A percentile compares a stretch with the other conserved stretches of the same genome.
Evolutionary conservation across 2,329 filamentous ascomycete species (phyloP).

Genomic region (Cladosporium halotolerans): DNA sequence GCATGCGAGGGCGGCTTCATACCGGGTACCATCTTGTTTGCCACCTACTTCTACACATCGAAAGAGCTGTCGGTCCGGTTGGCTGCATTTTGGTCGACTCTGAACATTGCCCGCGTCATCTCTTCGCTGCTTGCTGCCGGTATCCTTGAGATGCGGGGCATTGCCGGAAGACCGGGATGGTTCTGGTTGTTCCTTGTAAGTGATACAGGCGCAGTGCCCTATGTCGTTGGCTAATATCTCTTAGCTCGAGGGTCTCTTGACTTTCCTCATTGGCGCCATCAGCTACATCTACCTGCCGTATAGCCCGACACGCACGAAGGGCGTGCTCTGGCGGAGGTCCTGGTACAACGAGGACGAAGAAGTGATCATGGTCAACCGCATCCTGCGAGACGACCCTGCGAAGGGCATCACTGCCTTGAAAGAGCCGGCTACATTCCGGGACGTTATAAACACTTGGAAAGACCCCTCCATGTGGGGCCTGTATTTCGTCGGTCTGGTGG

Average conservation of each 20-base stretch:
- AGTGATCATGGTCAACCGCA: constrained; percentile 62
- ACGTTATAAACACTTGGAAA: constrained; percentile 1
- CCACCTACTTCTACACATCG: constrained; percentile 71
- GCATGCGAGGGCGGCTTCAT: constrained; percentile 43
- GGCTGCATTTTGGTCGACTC: constrained; percentile 58
- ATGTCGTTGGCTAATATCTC: neutral
- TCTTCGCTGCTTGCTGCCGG: constrained; percentile 26
- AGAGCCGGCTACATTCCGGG: constrained; percentile 17
- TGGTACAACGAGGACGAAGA: constrained; percentile 65
- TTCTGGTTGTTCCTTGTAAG: constrained; percentile 52
- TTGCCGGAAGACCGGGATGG: constrained; percentile 45
- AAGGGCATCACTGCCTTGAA: constrained; percentile 49
- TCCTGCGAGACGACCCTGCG: constrained; percentile 55
- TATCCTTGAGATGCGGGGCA: constrained; percentile 38
- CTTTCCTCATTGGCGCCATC: constrained; percentile 46
- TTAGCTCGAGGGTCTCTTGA: constrained; percentile 49
- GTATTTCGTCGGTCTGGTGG: constrained; percentile 19
- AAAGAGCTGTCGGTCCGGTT: constrained; percentile 62
- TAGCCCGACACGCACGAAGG: constrained; percentile 57
- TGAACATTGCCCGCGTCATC: constrained; percentile 23
- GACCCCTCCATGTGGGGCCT: constrained; percentile 12
- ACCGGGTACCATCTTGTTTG: constrained; percentile 59
- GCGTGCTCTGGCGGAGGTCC: constrained; percentile 53
- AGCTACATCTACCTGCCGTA: constrained; percentile 49
- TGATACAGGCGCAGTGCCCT: neutral